Evolutionary conservation across 257 asterid genomes (phyloP).

Genomic region (Mentha longifolia): DNA sequence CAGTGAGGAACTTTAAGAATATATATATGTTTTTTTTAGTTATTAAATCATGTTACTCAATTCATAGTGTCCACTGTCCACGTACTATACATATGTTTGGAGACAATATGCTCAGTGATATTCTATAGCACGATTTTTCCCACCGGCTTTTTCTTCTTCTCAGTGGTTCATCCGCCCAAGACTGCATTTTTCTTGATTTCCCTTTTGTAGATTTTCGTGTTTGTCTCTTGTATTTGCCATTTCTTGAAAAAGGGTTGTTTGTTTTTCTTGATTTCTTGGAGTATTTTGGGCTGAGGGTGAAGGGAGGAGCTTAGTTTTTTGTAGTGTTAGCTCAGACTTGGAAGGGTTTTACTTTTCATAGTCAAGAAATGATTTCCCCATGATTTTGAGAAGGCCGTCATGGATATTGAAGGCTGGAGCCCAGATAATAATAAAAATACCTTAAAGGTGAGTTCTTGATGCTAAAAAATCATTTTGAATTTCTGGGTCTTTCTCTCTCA

Average conservation of each 20-base stretch:
- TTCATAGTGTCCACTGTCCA: conserved; percentile 40
- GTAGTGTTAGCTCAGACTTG: conserved; percentile 17
- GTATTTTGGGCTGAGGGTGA: conserved; percentile 4
- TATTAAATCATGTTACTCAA: conserved; percentile 16
- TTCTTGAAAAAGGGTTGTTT: conserved; percentile 21
- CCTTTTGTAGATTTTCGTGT: conserved; percentile 41
- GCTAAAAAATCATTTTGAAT: background rate
- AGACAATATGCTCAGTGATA: conserved; percentile 31
- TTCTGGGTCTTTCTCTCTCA: background rate
- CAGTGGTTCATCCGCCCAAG: conserved; percentile 39
- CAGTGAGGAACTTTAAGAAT: conserved; percentile 29
- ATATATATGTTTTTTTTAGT: background rate
- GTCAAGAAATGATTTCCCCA: conserved; percentile 43
- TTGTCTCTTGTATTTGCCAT: conserved; percentile 28
- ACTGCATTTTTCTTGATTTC: conserved; percentile 29
- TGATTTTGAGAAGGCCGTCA: conserved; percentile 57
- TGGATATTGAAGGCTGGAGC: conserved; percentile 83
- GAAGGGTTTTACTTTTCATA: background rate
- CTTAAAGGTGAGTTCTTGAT: conserved; percentile 59
- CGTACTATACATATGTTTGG: conserved; percentile 31
- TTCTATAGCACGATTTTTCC: conserved; percentile 47
- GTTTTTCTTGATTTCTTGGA: conserved; percentile 31
- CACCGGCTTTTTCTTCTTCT: conserved; percentile 38
- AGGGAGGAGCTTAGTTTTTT: background rate
- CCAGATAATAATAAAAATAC: conserved; percentile 41